Percentiles rank a stretch among this genome's conserved stretches.
These are phyloP conservation scores for Stemphylium beticola DNA, from an alignment of 2,329 filamentous ascomycete species.

Conservation along the genomic window DNA sequence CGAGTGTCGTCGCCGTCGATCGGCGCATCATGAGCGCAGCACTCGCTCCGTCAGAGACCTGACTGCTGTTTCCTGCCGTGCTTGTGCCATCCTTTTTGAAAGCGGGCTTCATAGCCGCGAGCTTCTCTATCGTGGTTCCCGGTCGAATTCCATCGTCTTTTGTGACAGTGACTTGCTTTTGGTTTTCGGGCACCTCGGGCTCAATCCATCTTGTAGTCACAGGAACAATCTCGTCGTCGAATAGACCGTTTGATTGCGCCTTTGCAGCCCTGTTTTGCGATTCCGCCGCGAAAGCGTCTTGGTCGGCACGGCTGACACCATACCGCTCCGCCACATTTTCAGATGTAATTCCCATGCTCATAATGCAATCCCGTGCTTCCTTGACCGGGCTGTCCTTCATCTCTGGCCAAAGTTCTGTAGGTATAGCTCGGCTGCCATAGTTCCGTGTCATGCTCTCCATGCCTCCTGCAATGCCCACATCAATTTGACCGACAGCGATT, in stretches of 20 bases:
- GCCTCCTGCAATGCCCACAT: constrained; percentile 79
- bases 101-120: constrained; percentile 82
- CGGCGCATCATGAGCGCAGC: constrained; percentile 84
- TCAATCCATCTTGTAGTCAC: constrained; percentile 74
- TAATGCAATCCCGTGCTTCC: constrained; percentile 84
- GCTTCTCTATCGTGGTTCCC: constrained; percentile 69
- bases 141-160: constrained; percentile 84
- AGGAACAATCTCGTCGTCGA: constrained; percentile 79
- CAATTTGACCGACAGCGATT: constrained; percentile 76
- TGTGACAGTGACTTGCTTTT: constrained; percentile 69
- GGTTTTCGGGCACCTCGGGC: constrained; percentile 58
- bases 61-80: constrained; percentile 85
- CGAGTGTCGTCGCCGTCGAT: constrained; percentile 76
- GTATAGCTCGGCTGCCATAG: constrained; percentile 85
- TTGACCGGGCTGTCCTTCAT: constrained; percentile 68
- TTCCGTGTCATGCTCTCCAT: constrained; percentile 98
- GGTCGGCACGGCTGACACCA: constrained; percentile 73
- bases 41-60: constrained; percentile 87
- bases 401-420: constrained; percentile 77
- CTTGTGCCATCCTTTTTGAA: constrained; percentile 76
- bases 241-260: constrained; percentile 72
- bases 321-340: constrained; percentile 88
- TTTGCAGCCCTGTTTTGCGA: constrained; percentile 75
- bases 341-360: constrained; percentile 90
- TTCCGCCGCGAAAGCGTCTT: constrained; percentile 80